Percentiles rank a stretch among this genome's conserved stretches.
phyloP scores from a whole-genome alignment of 1,284 basidiomycete species.

The Inonotus obliquus region DNA sequence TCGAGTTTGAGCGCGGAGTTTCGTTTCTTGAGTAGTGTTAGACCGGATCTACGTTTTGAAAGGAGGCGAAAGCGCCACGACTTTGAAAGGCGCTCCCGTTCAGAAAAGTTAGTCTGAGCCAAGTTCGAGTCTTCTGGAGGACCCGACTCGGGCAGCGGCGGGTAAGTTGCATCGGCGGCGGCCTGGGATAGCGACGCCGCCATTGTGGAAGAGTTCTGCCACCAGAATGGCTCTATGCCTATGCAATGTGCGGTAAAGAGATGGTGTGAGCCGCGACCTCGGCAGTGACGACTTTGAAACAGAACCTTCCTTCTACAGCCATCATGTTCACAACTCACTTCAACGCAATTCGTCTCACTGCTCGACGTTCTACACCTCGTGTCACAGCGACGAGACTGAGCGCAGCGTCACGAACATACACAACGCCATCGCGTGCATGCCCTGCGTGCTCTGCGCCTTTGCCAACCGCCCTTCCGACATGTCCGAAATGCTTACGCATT shows the following conservation, averaged over 20 bases:
- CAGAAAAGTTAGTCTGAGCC: constrained; percentile 10
- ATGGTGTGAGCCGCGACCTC: neutral
- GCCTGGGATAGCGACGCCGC: neutral
- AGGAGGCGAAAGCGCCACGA: constrained; percentile 11
- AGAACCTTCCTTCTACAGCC: neutral
- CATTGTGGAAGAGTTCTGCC: neutral
- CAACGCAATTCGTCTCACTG: constrained; percentile 9
- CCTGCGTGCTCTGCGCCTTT: constrained; percentile 56
- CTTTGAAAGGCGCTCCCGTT: constrained; percentile 9
- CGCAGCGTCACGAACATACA: constrained; percentile 3
- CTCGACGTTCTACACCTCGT: neutral
- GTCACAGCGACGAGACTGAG: neutral
- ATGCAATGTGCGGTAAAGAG: too few species aligned
- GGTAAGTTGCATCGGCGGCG: neutral
- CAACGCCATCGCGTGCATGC: constrained; percentile 33
- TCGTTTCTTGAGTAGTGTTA: constrained; percentile 11
- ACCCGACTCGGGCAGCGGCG: constrained; percentile 10
- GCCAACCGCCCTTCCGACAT: constrained; percentile 61
- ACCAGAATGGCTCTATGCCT: neutral
- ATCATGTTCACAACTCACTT: neutral
- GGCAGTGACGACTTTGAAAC: neutral
- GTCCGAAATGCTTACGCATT: constrained; percentile 61
- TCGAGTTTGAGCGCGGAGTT: neutral
- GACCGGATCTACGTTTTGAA: neutral
- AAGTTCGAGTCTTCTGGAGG: constrained; percentile 12